Conservation (phyloP, 305 asterid genomes). For the Fraxinus paxiana region DNA sequence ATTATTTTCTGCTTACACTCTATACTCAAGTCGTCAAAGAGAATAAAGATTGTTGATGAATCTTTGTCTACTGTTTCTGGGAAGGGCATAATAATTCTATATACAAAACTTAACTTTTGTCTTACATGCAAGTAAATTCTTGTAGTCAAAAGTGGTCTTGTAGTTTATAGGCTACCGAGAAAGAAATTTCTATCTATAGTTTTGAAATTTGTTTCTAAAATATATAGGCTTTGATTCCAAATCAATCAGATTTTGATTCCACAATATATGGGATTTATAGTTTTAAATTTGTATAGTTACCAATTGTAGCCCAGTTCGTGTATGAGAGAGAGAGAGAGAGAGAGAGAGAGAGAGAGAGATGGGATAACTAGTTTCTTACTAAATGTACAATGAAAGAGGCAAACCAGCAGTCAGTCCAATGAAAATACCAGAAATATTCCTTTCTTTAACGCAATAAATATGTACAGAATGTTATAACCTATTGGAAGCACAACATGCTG, state of each 20-base stretch:
- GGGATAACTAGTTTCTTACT: neutral
- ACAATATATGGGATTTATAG: neutral
- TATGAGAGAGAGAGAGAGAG: neutral
- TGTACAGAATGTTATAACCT: conserved; percentile 43
- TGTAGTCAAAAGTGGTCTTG: neutral
- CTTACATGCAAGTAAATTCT: neutral
- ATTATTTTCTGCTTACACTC: neutral
- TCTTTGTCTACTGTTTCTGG: neutral
- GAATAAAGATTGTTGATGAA: neutral
- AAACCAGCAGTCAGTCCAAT: conserved; percentile 12
- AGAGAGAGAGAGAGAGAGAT: neutral
- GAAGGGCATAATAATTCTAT: neutral
- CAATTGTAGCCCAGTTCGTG: neutral
- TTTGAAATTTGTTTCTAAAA: neutral
- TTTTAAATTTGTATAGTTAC: neutral
- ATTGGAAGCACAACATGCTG: conserved; percentile 55
- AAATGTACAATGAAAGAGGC: conserved; percentile 5
- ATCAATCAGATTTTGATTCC: neutral
- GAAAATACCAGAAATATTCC: neutral
- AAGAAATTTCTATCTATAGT: neutral
- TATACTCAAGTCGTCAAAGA: neutral
- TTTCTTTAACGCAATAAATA: conserved; percentile 6
- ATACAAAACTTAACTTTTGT: neutral
- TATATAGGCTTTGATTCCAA: neutral
- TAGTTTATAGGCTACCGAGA: neutral